phyloP scores from a whole-genome alignment of 805 yeast species.

The Saccharomyces cerevisiae region DNA sequence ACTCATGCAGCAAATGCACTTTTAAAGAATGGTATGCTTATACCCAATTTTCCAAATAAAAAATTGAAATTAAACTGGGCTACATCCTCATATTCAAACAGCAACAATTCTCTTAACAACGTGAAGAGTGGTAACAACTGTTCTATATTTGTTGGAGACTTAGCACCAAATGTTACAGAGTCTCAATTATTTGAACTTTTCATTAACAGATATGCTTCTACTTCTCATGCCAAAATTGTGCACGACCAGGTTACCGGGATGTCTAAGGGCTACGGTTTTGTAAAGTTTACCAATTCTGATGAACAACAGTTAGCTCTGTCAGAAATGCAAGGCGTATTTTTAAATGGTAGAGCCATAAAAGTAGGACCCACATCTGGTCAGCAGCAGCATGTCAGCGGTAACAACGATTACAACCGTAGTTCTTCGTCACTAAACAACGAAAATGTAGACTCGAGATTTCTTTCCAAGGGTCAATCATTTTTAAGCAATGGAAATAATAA shows the following conservation, averaged over 20 bases:
- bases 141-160: conserved; percentile 81
- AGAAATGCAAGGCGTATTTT: conserved; percentile 73
- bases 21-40: conserved; percentile 54
- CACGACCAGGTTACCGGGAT: conserved; percentile 59
- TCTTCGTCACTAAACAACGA: background rate
- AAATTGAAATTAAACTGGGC: conserved; percentile 77
- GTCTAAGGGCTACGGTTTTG: conserved; percentile 84
- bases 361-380: conserved; percentile 49
- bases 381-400: background rate
- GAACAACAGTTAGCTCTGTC: conserved; percentile 65
- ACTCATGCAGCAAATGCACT: conserved; percentile 60
- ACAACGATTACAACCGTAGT: background rate
- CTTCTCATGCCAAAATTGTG: conserved; percentile 72
- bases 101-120: background rate
- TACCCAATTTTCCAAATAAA: conserved; percentile 51
- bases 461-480: background rate
- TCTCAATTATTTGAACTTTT: conserved; percentile 55
- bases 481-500: background rate
- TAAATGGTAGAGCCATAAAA: conserved; percentile 69
- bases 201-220: conserved; percentile 60
- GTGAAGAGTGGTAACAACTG: conserved; percentile 33
- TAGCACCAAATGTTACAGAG: conserved; percentile 68
- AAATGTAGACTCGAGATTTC: background rate
- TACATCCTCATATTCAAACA: conserved; percentile 23
- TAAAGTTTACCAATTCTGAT: conserved; percentile 56